These are phyloP conservation scores for Trametes coccinea DNA, from an alignment of 768 basidiomycete species.

Conservation along the genomic window DNA sequence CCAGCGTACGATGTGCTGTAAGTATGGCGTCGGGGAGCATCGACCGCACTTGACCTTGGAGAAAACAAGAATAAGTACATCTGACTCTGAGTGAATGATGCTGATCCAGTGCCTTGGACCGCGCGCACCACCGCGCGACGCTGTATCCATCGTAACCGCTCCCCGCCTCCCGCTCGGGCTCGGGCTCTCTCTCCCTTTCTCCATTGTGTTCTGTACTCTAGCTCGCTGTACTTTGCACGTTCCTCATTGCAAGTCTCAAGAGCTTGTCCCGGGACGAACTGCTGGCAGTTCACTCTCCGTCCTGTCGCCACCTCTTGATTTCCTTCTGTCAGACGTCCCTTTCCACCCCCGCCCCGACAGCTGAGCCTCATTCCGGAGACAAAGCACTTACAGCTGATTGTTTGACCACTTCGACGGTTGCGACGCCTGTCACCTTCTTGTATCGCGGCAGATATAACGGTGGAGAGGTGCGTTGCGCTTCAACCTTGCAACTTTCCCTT, in stretches of 20 bases:
- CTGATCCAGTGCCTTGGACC: background rate
- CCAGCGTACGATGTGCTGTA: no score
- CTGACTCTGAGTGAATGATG: background rate
- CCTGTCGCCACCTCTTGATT: slow-evolving; percentile 15
- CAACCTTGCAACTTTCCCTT: background rate
- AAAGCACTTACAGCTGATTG: slow-evolving; percentile 1
- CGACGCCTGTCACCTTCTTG: slow-evolving; percentile 1
- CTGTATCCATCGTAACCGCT: slow-evolving; percentile 21
- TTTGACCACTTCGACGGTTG: slow-evolving; percentile 7
- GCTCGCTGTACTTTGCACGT: background rate
- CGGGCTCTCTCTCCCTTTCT: background rate
- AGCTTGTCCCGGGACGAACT: slow-evolving; percentile 21
- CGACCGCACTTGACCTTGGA: no score
- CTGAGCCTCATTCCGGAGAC: background rate
- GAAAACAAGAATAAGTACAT: background rate
- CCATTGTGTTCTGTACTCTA: background rate
- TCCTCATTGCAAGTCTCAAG: slow-evolving; percentile 2
- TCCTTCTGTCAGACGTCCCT: slow-evolving; percentile 10
- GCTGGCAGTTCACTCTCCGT: slow-evolving; percentile 23
- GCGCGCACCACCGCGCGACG: background rate
- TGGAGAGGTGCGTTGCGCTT: background rate
- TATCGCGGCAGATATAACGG: slow-evolving; percentile 17
- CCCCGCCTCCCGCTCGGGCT: background rate
- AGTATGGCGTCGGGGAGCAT: no score
- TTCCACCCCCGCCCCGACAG: background rate